Base-by-base conservation (phyloP, 768 basidiomycete genomes). In the Boletus barrowsii region DNA sequence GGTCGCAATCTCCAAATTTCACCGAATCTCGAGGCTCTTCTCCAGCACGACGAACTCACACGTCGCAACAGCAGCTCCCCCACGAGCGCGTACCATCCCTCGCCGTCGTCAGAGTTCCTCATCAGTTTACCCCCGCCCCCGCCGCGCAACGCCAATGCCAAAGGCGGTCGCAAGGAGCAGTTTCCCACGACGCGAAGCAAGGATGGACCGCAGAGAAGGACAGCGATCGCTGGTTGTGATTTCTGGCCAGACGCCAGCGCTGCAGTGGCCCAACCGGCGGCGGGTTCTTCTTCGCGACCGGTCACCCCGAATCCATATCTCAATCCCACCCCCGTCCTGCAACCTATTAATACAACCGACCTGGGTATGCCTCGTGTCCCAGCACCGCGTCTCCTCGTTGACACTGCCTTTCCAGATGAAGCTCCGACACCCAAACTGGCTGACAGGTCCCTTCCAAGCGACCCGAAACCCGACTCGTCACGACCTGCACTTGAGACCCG, bases 11-110 rank as follows among this genome's bases (percentile, higher is more conserved):
- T 84, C 43, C 69, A 75, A 11, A 85, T 84, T 48, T 84, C 82
- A 3, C 79, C 83, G 0, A 76, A 85, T 59, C 76, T 84, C 43
- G 79, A 84, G 56, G 83, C 83, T 24, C 60, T 85, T 9, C 71
- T 85, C 48, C 77, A 83, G 62, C 79, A 83, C 55, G 83, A 83
- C 47, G 79, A 83, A 47, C 74, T 73, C 47, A 70, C 70, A n/a
- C 75, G 80, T 20, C 63, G 65, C 41, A 68, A 44, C 14, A 50
- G 63, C 63, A 37, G 48, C 26, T 67, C 71, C 5, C 66, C 63
- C 14, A 68, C 63, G 5, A 60, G 42, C 49, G 15, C 47, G 14
- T 46, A 50, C 49, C 11, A 54, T 37, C 3, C 59, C 15, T 51
- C 55, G 3, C n/a, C 58, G 9, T 53, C 61, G 0, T 45, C 55